Conservation (phyloP, 192 early-diverging fungal genomes). For the Kickxella alabastrina region DNA sequence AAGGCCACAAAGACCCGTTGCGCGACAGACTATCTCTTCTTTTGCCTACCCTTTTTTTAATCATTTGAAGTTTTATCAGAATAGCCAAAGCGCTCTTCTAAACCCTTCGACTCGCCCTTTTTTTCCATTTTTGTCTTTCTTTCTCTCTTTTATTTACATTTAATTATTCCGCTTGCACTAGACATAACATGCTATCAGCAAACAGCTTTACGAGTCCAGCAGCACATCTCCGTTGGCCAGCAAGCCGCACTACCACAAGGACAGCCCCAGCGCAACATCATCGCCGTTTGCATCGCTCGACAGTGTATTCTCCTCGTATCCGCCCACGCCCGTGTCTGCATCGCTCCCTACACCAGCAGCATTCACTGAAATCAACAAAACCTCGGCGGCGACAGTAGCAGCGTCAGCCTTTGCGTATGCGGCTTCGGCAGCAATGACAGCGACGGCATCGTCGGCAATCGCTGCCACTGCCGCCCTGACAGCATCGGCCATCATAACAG, state of each 20-base stretch:
- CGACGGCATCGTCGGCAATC: slow-evolving; percentile 4
- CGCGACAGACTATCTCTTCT: too few relatives aligned
- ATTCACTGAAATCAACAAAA: not conserved
- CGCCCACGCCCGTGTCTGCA: not conserved
- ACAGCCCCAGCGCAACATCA: not conserved
- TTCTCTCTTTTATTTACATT: not conserved
- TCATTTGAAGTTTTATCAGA: too few relatives aligned
- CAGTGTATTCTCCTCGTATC: not conserved
- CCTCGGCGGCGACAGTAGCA: slow-evolving; percentile 7
- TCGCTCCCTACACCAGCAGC: not conserved
- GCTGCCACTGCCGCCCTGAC: slow-evolving; percentile 6
- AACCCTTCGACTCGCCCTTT: too few relatives aligned
- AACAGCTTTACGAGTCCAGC: slow-evolving; percentile 25
- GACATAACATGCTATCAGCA: slow-evolving; percentile 35
- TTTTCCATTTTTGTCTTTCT: slow-evolving; percentile 3
- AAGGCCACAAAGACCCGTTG: too few relatives aligned
- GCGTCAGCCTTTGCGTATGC: slow-evolving; percentile 43
- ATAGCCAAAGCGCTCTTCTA: too few relatives aligned
- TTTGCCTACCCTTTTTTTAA: too few relatives aligned
- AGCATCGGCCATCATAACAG: slow-evolving; percentile 15
- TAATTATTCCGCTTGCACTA: too few relatives aligned
- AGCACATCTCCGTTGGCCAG: slow-evolving; percentile 1
- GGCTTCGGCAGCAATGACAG: slow-evolving; percentile 10
- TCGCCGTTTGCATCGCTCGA: slow-evolving; percentile 2
- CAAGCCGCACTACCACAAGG: slow-evolving; percentile 5